A percentile compares a stretch with the other conserved stretches of the same genome.
Conservation (phyloP, 2,329 filamentous ascomycete genomes). For the Scedosporium dehoogii region DNA sequence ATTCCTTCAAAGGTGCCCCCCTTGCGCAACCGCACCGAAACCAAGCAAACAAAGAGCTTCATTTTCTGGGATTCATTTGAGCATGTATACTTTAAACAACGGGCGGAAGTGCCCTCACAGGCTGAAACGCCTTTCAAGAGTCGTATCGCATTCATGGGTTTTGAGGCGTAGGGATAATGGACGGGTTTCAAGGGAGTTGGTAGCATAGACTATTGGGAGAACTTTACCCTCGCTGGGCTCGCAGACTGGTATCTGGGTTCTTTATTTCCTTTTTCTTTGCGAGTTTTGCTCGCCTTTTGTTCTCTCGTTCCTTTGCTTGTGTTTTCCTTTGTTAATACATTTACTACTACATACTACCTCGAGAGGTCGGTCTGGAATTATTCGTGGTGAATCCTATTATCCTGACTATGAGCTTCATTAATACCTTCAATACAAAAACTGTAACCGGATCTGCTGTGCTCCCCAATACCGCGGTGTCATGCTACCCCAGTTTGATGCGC, state of each 20-base stretch:
- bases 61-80: neutral
- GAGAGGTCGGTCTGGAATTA: neutral
- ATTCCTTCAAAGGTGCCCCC: too few species aligned
- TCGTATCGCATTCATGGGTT: neutral
- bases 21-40: too few species aligned
- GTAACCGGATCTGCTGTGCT: neutral
- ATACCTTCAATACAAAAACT: too few species aligned
- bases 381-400: neutral
- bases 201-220: constrained; percentile 1
- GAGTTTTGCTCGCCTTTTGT: neutral
- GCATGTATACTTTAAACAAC: neutral
- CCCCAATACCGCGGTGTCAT: neutral
- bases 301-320: neutral
- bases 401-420: neutral
- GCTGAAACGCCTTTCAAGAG: neutral
- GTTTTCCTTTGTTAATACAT: neutral
- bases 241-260: neutral
- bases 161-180: constrained; percentile 5
- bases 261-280: neutral
- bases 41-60: too few species aligned
- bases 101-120: neutral
- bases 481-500: neutral
- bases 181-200: constrained; percentile 4
- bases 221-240: neutral
- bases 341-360: neutral